Conservation (phyloP, 2,329 filamentous ascomycete genomes). For the Trichoderma koningii region DNA sequence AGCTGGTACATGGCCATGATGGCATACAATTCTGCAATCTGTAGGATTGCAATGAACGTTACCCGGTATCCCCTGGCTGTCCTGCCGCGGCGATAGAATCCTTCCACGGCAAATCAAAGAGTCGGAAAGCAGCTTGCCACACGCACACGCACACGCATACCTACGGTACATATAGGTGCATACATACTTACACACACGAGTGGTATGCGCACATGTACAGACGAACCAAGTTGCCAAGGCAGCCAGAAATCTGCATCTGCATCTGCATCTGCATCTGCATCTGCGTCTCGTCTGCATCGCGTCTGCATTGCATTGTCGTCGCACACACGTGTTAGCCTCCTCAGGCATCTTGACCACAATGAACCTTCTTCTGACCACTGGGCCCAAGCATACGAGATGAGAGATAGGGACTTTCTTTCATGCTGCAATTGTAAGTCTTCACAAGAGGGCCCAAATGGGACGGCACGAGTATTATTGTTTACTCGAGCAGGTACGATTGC, state of each 20-base stretch:
- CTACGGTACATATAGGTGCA: no score
- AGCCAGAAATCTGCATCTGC: slow-evolving; percentile 15
- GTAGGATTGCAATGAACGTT: no score
- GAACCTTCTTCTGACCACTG: no score
- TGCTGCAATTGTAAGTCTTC: not conserved
- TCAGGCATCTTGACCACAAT: no score
- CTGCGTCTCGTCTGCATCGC: no score
- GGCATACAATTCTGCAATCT: no score
- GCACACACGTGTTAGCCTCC: slow-evolving; percentile 21
- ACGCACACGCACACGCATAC: no score
- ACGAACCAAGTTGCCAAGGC: not conserved
- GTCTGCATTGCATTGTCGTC: slow-evolving; percentile 14
- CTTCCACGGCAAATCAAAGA: slow-evolving; percentile 13
- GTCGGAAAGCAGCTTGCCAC: no score
- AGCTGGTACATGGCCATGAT: not conserved
- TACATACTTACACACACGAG: no score
- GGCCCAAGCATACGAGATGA: no score
- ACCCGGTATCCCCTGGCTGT: not conserved
- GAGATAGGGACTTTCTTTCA: not conserved
- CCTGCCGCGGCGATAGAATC: not conserved
- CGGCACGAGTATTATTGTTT: no score
- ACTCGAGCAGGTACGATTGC: no score
- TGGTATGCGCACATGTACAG: not conserved
- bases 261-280: slow-evolving; percentile 20
- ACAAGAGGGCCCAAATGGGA: not conserved